Evolutionary conservation across 805 yeast species (phyloP).

Genomic region (Gaillardinia entomophila): DNA sequence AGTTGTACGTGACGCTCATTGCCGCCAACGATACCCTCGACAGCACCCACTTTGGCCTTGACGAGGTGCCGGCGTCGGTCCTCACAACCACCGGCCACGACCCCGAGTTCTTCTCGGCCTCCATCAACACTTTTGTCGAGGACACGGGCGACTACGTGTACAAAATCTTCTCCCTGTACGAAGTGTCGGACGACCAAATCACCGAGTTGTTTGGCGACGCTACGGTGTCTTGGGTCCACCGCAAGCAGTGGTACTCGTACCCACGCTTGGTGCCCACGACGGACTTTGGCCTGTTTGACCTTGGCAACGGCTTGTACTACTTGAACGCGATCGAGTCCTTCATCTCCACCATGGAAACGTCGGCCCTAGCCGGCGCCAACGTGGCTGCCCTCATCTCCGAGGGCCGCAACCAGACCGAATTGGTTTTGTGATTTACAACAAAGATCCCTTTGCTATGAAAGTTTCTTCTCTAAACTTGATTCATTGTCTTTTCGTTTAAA

Average conservation of each 20-base stretch:
- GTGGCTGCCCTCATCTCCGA: constrained; percentile 38
- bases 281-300: constrained; percentile 19
- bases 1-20: constrained; percentile 34
- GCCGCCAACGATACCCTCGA: constrained; percentile 12
- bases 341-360: constrained; percentile 49
- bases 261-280: constrained; percentile 31
- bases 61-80: constrained; percentile 16
- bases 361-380: constrained; percentile 44
- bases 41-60: constrained; percentile 9
- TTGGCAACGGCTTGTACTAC: constrained; percentile 33
- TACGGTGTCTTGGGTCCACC: constrained; percentile 8
- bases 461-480: too few relatives aligned
- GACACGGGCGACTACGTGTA: constrained; percentile 27
- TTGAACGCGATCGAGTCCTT: constrained; percentile 41
- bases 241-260: constrained; percentile 40
- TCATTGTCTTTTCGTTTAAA: neutral
- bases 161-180: constrained; percentile 33
- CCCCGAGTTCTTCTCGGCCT: constrained; percentile 28
- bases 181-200: constrained; percentile 5
- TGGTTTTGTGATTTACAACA: neutral
- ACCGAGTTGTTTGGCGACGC: neutral
- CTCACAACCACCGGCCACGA: constrained; percentile 13
- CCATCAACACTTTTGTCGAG: constrained; percentile 18
- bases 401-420: constrained; percentile 11
- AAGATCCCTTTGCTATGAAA: too few relatives aligned